Conservation (phyloP, 257 asterid genomes). For the Paraleonurus japonicus region DNA sequence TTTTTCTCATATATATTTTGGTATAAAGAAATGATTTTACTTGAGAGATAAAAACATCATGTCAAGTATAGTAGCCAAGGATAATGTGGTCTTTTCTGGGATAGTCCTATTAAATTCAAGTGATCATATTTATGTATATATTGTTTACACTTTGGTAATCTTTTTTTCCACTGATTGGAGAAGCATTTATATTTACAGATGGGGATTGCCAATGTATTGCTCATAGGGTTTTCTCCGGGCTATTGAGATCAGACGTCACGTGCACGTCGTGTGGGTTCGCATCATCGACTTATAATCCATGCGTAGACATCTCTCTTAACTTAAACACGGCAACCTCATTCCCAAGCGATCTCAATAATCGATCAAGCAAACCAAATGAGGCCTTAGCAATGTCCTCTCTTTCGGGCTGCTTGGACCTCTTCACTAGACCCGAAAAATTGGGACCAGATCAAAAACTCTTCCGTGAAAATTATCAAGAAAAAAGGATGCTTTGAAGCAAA, state of each 20-base stretch:
- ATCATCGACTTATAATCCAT: constrained; percentile 77
- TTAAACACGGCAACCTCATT: constrained; percentile 32
- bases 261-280: constrained; percentile 71
- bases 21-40: neutral
- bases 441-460: constrained; percentile 61
- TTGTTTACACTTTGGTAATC: neutral
- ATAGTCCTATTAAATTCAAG: neutral
- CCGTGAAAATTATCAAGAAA: constrained; percentile 60
- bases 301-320: constrained; percentile 67
- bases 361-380: constrained; percentile 46
- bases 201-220: constrained; percentile 70
- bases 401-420: constrained; percentile 58
- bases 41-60: neutral
- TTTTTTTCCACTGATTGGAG: constrained; percentile 20
- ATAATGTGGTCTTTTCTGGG: neutral
- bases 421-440: constrained; percentile 61
- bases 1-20: neutral
- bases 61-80: neutral
- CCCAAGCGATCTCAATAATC: constrained; percentile 21
- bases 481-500: constrained; percentile 57
- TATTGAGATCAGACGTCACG: constrained; percentile 71
- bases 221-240: constrained; percentile 63
- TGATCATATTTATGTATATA: neutral
- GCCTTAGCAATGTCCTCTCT: constrained; percentile 40
- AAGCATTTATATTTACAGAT: constrained; percentile 39